Percentiles rank a stretch among this genome's conserved stretches.
These are phyloP conservation scores for Rhizoclosmatium sp. DNA, from an alignment of 192 early-diverging fungal genomes.

Conservation along the genomic window DNA sequence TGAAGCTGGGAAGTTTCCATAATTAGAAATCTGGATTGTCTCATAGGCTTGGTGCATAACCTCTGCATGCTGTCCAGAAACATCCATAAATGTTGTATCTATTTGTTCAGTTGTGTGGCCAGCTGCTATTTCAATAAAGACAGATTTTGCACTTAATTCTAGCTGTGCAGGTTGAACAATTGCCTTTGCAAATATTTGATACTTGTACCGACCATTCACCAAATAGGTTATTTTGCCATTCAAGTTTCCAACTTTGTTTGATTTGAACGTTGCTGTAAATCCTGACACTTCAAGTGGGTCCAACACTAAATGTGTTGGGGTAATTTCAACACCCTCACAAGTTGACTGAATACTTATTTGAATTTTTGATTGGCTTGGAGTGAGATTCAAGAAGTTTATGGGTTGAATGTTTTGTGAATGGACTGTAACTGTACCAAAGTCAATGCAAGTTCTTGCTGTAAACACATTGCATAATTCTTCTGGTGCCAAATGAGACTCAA, in stretches of 20 bases:
- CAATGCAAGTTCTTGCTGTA: constrained; percentile 35
- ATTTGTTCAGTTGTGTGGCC: background rate
- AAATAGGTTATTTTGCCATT: constrained; percentile 49
- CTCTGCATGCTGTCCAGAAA: background rate
- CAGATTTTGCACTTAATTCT: constrained; percentile 7
- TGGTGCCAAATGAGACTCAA: constrained; percentile 33
- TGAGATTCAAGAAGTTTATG: constrained; percentile 55
- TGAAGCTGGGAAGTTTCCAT: constrained; percentile 42
- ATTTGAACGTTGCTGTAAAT: constrained; percentile 43
- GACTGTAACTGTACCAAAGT: constrained; percentile 54
- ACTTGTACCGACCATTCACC: constrained; percentile 61
- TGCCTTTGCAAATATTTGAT: constrained; percentile 49
- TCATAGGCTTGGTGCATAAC: constrained; percentile 23
- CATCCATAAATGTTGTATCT: background rate
- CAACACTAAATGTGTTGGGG: constrained; percentile 39
- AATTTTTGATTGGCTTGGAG: constrained; percentile 39
- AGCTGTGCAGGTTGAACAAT: constrained; percentile 44
- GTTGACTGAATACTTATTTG: constrained; percentile 45
- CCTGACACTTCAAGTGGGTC: constrained; percentile 47
- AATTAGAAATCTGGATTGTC: constrained; percentile 30
- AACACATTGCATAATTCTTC: constrained; percentile 52
- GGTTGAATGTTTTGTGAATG: constrained; percentile 48
- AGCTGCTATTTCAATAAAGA: constrained; percentile 29
- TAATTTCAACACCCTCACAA: constrained; percentile 20
- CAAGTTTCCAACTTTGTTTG: constrained; percentile 33